phyloP scores from a whole-genome alignment of 257 asterid species.

The Nemophila menziesii region DNA sequence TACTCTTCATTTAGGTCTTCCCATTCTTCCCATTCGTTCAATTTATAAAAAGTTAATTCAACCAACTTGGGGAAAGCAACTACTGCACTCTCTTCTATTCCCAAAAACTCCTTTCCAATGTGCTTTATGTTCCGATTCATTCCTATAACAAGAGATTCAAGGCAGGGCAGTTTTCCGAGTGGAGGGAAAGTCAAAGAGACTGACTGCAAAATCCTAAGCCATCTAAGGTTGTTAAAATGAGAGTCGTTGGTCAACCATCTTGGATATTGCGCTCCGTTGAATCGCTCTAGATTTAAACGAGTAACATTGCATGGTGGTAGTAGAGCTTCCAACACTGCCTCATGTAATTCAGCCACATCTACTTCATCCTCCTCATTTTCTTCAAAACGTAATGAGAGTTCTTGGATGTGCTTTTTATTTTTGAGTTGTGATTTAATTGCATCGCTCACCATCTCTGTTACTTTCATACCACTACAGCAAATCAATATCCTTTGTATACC shows the following conservation, averaged over 20 bases:
- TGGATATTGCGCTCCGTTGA: slow-evolving; percentile 8
- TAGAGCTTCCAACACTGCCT: slow-evolving; percentile 15
- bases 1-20: slow-evolving; percentile 13
- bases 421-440: slow-evolving; percentile 9
- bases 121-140: slow-evolving; percentile 3
- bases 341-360: too few species aligned
- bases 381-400: slow-evolving; percentile 1
- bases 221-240: slow-evolving; percentile 7
- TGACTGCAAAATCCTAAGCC: slow-evolving; percentile 2
- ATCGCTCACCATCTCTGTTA: slow-evolving; percentile 6
- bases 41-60: not conserved
- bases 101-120: slow-evolving; percentile 17
- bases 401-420: slow-evolving; percentile 8
- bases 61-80: slow-evolving; percentile 12
- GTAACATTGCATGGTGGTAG: slow-evolving; percentile 11
- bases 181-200: slow-evolving; percentile 12
- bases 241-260: slow-evolving; percentile 16
- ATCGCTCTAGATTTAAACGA: not conserved
- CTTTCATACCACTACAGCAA: not conserved
- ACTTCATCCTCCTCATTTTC: not conserved
- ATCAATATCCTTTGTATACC: not conserved
- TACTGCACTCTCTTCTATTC: not conserved
- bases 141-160: slow-evolving; percentile 13
- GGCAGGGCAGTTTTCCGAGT: slow-evolving; percentile 17
- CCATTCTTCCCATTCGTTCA: slow-evolving; percentile 19